Evolutionary conservation across 805 yeast genomes (phyloP).

Genomic region (Tanozyma kutaoensis): DNA sequence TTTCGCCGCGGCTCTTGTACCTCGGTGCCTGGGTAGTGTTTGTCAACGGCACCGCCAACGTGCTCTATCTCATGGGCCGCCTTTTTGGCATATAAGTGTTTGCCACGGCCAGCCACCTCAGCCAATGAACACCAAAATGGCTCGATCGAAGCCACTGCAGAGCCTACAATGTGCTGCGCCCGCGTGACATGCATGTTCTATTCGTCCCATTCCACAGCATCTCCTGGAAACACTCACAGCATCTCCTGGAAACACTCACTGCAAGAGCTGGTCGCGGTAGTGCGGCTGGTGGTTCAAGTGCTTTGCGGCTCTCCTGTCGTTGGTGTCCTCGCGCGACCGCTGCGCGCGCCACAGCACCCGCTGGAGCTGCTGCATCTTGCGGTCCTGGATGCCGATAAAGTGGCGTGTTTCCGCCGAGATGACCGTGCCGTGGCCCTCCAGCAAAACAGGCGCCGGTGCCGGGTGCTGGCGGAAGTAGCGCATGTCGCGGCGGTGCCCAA

Average conservation of each 20-base stretch:
- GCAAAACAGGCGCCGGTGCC: conserved; percentile 27
- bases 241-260: too few species aligned
- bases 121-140: too few species aligned
- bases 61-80: too few species aligned
- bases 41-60: too few species aligned
- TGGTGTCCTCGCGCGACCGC: conserved; percentile 34
- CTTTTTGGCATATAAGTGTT: too few species aligned
- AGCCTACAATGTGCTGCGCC: too few species aligned
- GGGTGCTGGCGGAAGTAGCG: conserved; percentile 30
- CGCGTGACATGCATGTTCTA: too few species aligned
- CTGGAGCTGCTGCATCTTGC: conserved; percentile 5
- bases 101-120: too few species aligned
- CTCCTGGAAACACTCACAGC: too few species aligned
- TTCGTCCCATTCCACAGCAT: too few species aligned
- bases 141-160: too few species aligned
- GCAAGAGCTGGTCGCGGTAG: conserved; percentile 28
- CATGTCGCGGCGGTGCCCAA: conserved; percentile 30
- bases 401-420: conserved; percentile 40
- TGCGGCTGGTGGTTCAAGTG: conserved; percentile 76
- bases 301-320: conserved; percentile 50
- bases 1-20: conserved; percentile 82
- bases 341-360: conserved; percentile 41
- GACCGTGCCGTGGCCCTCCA: conserved; percentile 31
- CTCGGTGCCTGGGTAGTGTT: conserved; percentile 62
- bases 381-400: conserved; percentile 25